Base-by-base conservation (phyloP, 164 flowering plant species). In the Chimonanthus praecox region DNA sequence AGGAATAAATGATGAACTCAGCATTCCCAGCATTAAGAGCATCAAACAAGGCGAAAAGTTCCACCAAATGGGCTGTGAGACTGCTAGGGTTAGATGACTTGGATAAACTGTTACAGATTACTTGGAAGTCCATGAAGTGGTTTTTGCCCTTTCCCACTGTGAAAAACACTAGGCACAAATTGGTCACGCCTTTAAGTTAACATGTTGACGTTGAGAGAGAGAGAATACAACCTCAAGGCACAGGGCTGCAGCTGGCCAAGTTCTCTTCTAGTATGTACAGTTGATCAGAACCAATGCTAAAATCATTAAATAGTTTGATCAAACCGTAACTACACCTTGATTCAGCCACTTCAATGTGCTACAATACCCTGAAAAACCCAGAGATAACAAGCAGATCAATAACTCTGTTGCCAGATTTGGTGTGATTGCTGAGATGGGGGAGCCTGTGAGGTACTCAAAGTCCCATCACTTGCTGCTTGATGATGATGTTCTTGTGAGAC, bases 361-460 rank as follows among this genome's bases (percentile, higher is more conserved):
- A 79, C 82, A 77, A 44, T 76, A 76, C 87, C 85, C 88, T 72
- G 80, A 82, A 82, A 86, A 81, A 83, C 72, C 84, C 68, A 74
- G 78, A 78, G 71, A 58, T 49, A 61, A 33, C 11, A 33, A 77
- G 47, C 64, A 66, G 81, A 82, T 88, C 80, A 91, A 88, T 93
- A 90, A 76, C 77, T 82, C 82, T 88, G 91, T 78, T 88, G 96
- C 98, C 98, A 94, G 68, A 92, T 70, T 82, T 90, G 98, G 74
- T 90, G 95, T 50, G 91, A 84, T 77, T 87, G 98, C 85, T 89
- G 90, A n/a, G 92, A 69, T 13, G 82, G 82, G 74, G 84, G 94
- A 70, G 87, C 89, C 73, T 89, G 95, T 43, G 92, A 81, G 3
- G 88, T 87, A 10, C 84, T 78, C 3, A 86, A 80, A 20, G 88